Conservation (phyloP, 768 basidiomycete species). For the Kwoniella newhampshirensis region DNA sequence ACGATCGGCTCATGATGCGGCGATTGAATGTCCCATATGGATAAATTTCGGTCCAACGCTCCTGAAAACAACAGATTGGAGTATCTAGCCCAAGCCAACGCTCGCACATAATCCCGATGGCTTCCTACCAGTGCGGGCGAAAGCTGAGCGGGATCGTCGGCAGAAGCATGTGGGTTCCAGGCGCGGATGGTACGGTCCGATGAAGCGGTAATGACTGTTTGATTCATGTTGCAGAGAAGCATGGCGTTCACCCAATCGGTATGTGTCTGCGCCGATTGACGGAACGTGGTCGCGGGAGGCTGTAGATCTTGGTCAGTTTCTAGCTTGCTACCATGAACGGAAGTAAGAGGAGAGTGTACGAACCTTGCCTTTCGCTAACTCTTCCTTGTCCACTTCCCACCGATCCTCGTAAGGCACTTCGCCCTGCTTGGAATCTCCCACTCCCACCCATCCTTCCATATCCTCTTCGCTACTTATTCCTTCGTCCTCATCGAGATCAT, state of each 20-base stretch:
- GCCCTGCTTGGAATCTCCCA: slow-evolving; percentile 54
- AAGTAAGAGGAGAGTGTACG: slow-evolving; percentile 42
- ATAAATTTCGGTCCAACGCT: slow-evolving; percentile 90
- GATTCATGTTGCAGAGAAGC: slow-evolving; percentile 83
- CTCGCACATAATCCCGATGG: slow-evolving; percentile 52
- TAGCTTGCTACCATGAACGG: slow-evolving; percentile 49
- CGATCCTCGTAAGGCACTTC: slow-evolving; percentile 65
- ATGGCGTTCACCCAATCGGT: slow-evolving; percentile 97
- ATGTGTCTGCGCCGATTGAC: slow-evolving; percentile 85
- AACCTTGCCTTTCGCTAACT: slow-evolving; percentile 55
- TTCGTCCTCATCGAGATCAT: slow-evolving; percentile 63
- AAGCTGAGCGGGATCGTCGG: slow-evolving; percentile 51
- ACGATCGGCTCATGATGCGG: slow-evolving; percentile 46
- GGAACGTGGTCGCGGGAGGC: slow-evolving; percentile 61
- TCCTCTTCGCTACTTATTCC: slow-evolving; percentile 48
- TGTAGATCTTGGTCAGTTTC: too few species aligned
- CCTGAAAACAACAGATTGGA: slow-evolving; percentile 57
- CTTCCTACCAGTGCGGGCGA: slow-evolving; percentile 59
- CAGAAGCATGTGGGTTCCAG: slow-evolving; percentile 78
- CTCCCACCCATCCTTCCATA: slow-evolving; percentile 34
- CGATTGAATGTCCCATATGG: slow-evolving; percentile 78
- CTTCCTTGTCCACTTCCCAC: slow-evolving; percentile 74
- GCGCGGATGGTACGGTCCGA: slow-evolving; percentile 92
- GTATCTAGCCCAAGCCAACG: slow-evolving; percentile 44
- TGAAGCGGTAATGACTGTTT: slow-evolving; percentile 90